Conservation (phyloP, 208 protist genomes). For the Strigomonas culicis region DNA sequence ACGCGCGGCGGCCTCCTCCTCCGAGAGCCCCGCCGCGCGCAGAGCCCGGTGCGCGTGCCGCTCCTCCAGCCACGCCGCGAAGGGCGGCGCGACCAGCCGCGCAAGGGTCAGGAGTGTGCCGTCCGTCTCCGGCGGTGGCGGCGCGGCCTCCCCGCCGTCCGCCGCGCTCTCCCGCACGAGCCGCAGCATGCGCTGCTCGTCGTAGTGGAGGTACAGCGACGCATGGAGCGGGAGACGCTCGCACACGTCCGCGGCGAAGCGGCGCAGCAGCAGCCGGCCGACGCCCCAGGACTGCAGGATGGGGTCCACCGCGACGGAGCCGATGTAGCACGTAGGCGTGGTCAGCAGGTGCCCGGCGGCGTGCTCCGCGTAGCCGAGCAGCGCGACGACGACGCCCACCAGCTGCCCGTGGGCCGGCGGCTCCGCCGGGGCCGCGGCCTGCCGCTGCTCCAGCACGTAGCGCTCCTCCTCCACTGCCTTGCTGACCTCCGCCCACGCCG, state of each 20-base stretch:
- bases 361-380: conserved; percentile 42
- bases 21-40: neutral
- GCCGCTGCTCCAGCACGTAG: neutral
- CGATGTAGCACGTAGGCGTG: conserved; percentile 71
- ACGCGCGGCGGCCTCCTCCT: neutral
- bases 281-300: conserved; percentile 54
- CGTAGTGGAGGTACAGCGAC: conserved; percentile 52
- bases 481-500: neutral
- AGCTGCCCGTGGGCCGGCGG: conserved; percentile 24
- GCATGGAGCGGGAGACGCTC: conserved; percentile 44
- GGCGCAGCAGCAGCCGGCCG: conserved; percentile 44
- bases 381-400: conserved; percentile 60
- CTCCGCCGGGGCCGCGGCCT: neutral
- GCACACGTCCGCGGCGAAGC: conserved; percentile 51
- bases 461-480: neutral
- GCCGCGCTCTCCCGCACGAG: conserved; percentile 11
- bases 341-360: conserved; percentile 35
- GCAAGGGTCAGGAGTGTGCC: neutral
- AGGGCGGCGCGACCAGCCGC: neutral
- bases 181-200: conserved; percentile 20
- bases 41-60: neutral
- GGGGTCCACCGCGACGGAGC: conserved; percentile 56
- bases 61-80: neutral
- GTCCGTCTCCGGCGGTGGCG: neutral
- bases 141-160: neutral